Percentiles rank a stretch among this genome's conserved stretches.
These are phyloP conservation scores for Aspergillus latus DNA, from an alignment of 2,329 filamentous ascomycete species.

Conservation along the genomic window DNA sequence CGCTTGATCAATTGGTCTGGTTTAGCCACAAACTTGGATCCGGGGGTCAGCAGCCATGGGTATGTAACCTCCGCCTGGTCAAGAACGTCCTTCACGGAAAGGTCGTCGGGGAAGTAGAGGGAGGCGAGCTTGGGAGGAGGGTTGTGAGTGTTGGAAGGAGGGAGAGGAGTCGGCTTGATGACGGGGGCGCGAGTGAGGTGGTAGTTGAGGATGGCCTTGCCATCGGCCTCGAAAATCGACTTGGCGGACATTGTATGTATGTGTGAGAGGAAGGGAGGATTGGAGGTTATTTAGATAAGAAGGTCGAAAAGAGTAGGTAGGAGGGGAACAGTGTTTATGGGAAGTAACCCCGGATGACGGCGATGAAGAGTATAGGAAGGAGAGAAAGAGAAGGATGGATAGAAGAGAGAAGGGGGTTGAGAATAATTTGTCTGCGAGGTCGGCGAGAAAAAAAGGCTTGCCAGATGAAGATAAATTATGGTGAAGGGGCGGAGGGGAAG, in stretches of 20 bases:
- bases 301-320: slow-evolving; percentile 17
- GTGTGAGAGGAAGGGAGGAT: slow-evolving; percentile 24
- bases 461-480: slow-evolving; percentile 11
- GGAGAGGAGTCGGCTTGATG: slow-evolving; percentile 97
- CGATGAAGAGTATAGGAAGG: slow-evolving; percentile 12
- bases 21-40: slow-evolving; percentile 95
- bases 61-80: slow-evolving; percentile 95
- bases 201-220: slow-evolving; percentile 99
- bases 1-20: slow-evolving; percentile 99
- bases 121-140: slow-evolving; percentile 85
- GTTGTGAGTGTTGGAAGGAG: slow-evolving; percentile 82
- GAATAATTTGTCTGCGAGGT: slow-evolving; percentile 14
- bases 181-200: slow-evolving; percentile 95
- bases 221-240: slow-evolving; percentile 97
- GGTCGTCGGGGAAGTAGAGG: slow-evolving; percentile 88
- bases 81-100: slow-evolving; percentile 77
- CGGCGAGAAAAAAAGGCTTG: slow-evolving; percentile 9
- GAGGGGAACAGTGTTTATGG: slow-evolving; percentile 16
- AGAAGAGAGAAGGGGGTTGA: slow-evolving; percentile 5
- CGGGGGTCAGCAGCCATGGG: slow-evolving; percentile 84
- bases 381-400: slow-evolving; percentile 3
- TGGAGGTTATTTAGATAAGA: slow-evolving; percentile 4
- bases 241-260: slow-evolving; percentile 77
- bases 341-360: slow-evolving; percentile 20
- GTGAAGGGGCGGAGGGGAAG: slow-evolving; percentile 12